Conservation (phyloP, 352 stramenopile genomes). For the Pythium pyrilobum region DNA sequence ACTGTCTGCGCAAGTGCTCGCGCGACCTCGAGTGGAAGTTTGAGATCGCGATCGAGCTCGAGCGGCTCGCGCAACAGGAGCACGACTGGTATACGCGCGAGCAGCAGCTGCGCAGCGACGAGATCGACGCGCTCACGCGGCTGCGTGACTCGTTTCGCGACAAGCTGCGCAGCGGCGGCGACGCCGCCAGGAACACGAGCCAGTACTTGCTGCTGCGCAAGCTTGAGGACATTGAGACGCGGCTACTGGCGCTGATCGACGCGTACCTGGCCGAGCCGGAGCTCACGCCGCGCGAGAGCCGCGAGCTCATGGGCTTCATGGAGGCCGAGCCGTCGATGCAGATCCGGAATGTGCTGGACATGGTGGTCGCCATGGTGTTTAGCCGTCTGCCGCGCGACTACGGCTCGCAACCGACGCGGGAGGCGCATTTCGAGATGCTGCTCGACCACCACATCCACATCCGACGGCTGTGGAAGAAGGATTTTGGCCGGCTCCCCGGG, state of each 20-base stretch:
- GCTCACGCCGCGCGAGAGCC: conserved; percentile 21
- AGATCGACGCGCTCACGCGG: conserved; percentile 72
- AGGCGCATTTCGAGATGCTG: conserved; percentile 71
- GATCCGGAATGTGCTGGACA: conserved; percentile 71
- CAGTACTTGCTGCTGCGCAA: conserved; percentile 65
- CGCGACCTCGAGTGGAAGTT: conserved; percentile 80
- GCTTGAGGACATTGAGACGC: conserved; percentile 76
- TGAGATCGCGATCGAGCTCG: conserved; percentile 59
- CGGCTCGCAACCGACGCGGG: conserved; percentile 36
- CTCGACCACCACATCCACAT: conserved; percentile 79
- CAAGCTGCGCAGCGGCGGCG: conserved; percentile 29
- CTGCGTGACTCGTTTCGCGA: conserved; percentile 66
- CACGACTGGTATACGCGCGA: conserved; percentile 35
- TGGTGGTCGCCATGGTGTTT: conserved; percentile 85
- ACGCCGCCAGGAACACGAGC: conserved; percentile 19
- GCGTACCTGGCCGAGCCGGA: conserved; percentile 52
- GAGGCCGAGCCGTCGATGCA: conserved; percentile 11
- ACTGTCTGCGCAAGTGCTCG: conserved; percentile 66
- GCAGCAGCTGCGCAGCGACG: conserved; percentile 49
- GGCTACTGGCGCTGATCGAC: conserved; percentile 52
- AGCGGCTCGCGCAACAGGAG: conserved; percentile 65
- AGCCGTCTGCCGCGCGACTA: conserved; percentile 71
- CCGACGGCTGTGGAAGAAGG: conserved; percentile 72
- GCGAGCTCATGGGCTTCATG: conserved; percentile 13
- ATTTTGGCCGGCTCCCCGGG: conserved; percentile 71